Evolutionary conservation across 768 basidiomycete genomes (phyloP).

Genomic region (Termitomyces sp.): DNA sequence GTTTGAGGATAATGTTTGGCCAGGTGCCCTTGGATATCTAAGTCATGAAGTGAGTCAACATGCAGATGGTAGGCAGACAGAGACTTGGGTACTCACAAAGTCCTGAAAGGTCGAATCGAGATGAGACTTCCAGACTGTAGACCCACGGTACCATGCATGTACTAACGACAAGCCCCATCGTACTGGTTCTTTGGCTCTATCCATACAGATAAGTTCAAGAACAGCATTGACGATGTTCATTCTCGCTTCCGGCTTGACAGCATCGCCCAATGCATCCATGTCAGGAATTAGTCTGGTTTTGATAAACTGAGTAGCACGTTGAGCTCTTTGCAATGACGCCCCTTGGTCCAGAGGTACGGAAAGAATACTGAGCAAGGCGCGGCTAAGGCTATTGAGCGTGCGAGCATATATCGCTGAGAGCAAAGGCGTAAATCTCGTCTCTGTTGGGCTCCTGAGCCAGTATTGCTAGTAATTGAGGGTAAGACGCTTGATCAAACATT

Average conservation of each 20-base stretch:
- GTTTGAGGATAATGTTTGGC: conserved; percentile 34
- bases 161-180: conserved; percentile 29
- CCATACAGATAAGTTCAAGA: conserved; percentile 34
- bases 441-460: conserved; percentile 39
- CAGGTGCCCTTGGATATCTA: conserved; percentile 41
- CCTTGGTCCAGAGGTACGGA: conserved; percentile 15
- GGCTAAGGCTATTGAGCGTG: conserved; percentile 37
- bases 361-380: conserved; percentile 17
- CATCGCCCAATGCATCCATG: conserved; percentile 33
- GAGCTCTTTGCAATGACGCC: conserved; percentile 18
- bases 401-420: conserved; percentile 44
- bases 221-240: conserved; percentile 38
- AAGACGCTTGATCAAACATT: background rate
- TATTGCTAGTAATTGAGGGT: conserved; percentile 34
- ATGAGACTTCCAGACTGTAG: conserved; percentile 35
- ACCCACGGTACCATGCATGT: conserved; percentile 37
- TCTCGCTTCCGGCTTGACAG: conserved; percentile 29
- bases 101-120: conserved; percentile 38
- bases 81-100: conserved; percentile 31
- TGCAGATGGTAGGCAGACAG: background rate
- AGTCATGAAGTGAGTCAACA: conserved; percentile 1
- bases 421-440: conserved; percentile 37
- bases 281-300: conserved; percentile 49
- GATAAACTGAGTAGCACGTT: conserved; percentile 32
- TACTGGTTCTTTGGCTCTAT: conserved; percentile 20